phyloP scores from a whole-genome alignment of 345 rosid genomes.

The Citrus cavaleriei region DNA sequence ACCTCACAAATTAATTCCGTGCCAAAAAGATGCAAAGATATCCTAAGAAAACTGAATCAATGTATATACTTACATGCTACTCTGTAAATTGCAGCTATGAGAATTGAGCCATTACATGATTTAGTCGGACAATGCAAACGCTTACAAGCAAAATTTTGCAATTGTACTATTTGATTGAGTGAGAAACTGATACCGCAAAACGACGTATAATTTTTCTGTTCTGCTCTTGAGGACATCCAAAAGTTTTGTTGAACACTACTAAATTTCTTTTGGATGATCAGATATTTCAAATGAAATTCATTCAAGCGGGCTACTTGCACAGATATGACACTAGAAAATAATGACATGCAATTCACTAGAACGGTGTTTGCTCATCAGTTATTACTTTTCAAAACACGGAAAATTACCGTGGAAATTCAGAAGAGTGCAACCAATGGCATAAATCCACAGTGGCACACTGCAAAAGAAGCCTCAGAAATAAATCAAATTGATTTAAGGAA shows the following conservation, averaged over 20 bases:
- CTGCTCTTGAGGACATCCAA: neutral
- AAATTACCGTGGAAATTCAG: constrained; percentile 71
- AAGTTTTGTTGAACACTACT: neutral
- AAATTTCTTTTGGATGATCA: neutral
- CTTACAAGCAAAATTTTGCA: neutral
- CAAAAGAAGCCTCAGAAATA: constrained; percentile 25
- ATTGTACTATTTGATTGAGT: neutral
- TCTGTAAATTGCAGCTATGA: neutral
- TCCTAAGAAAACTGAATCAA: neutral
- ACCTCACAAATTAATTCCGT: neutral
- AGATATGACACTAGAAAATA: neutral
- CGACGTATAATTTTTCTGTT: neutral
- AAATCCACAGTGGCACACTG: constrained; percentile 70
- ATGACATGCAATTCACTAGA: neutral
- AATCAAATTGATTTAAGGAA: neutral
- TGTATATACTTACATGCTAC: neutral
- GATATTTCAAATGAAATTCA: neutral
- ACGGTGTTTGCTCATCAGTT: neutral
- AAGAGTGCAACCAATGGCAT: constrained; percentile 53
- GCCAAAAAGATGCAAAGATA: neutral
- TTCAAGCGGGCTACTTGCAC: neutral
- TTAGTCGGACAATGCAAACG: neutral
- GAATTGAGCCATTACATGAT: neutral
- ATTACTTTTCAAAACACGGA: neutral
- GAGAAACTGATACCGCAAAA: neutral